Base-by-base conservation (phyloP, 495 filamentous ascomycete species). In the Aspergillus bertholletiae region DNA sequence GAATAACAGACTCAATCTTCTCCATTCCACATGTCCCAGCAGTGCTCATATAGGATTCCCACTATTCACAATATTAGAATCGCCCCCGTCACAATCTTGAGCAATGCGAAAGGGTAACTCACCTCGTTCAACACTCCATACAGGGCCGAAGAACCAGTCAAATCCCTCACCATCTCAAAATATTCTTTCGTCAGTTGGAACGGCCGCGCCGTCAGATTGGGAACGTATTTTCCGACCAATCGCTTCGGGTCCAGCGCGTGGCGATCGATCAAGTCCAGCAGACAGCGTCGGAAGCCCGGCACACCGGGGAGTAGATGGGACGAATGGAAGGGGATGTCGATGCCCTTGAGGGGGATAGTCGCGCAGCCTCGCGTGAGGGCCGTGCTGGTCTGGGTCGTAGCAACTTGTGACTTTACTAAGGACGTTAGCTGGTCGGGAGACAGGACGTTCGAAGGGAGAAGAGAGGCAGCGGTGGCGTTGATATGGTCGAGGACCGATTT, bases 181-280 rank as follows among this genome's bases (percentile, higher is more conserved):
- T 32, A 32, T 7, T 32, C 30, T 12, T 32, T 32, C 8, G 30
- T 32, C 30, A 32, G 13, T 9, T 32, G 8, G 67, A 74, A 74
- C 8, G 69, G 65, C n/a, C 46, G 51, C 17, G 59, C 71, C 23
- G 61, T 71, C 8, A 75, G 45, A 48, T 75, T 75, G 0, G 72
- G 94, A 55, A 98, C 97, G 77, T 98, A 98, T 78, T 98, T 98
- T 52, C 94, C 95, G 59, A 98, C 75, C 60, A 98, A 74, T 76
- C 97, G 97, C 74, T 87, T 85, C 15, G 94, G 94, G 64, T 98
- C 94, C 67, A 98, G 97, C 37, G 88, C 93, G 18, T 89, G 96
- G 81, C 95, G 94, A 80, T 97, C 88, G 80, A 98, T 97, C 81
- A 97, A 97, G 88, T 97, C 97, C 56, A 97, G 85, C 63, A 98